Evolutionary conservation across 176 grass and related monocot species (phyloP).

Genomic region (Paspalum notatum): DNA sequence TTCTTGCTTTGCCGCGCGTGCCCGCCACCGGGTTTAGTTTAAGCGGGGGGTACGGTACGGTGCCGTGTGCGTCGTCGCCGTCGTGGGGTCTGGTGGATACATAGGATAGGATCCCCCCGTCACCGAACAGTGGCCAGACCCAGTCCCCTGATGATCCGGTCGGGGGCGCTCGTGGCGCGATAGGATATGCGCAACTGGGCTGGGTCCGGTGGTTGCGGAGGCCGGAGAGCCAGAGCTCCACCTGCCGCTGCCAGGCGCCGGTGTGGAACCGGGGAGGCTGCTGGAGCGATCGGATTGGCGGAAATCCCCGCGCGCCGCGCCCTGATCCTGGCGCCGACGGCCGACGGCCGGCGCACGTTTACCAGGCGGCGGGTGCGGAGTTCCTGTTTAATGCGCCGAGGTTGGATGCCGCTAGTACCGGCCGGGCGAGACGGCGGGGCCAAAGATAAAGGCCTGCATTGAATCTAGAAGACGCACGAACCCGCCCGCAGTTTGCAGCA

Average conservation of each 20-base stretch:
- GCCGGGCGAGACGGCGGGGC: not conserved
- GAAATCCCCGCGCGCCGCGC: not conserved
- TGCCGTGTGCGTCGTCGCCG: not conserved
- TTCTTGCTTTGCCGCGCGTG: too few relatives aligned
- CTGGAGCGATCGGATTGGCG: too few relatives aligned
- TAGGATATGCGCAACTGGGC: not conserved
- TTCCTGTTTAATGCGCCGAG: not conserved
- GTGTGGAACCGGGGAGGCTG: not conserved
- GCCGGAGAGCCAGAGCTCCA: not conserved
- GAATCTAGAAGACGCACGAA: not conserved
- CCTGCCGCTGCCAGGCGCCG: not conserved
- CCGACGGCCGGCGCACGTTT: too few relatives aligned
- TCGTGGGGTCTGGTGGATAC: too few relatives aligned
- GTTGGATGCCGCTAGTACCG: not conserved
- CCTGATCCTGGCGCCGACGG: not conserved
- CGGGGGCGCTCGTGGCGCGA: not conserved
- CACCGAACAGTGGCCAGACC: not conserved
- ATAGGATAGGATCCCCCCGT: not conserved
- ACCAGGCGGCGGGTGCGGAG: not conserved
- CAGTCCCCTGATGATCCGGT: too few relatives aligned
- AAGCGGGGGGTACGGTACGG: not conserved
- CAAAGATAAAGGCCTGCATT: not conserved
- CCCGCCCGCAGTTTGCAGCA: not conserved
- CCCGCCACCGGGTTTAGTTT: not conserved
- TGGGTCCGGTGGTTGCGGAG: conserved; percentile 7